Evolutionary conservation across 1,139 yeast species (phyloP).

Genomic region (Kurtzmaniella quercitrusa): DNA sequence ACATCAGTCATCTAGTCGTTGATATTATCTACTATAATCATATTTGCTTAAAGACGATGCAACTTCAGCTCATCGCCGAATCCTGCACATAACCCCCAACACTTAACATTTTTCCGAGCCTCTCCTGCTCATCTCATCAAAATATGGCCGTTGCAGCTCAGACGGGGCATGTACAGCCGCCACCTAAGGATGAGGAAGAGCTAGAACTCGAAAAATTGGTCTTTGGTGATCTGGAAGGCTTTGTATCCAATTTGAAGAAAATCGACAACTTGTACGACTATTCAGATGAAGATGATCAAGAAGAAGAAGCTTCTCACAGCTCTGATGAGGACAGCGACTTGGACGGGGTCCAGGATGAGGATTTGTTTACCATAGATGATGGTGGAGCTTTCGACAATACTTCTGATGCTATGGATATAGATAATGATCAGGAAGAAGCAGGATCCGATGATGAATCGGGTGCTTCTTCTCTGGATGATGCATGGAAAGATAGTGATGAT

Average conservation of each 20-base stretch:
- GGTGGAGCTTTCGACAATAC: conserved; percentile 33
- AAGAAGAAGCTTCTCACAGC: conserved; percentile 14
- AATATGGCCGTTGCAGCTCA: background rate
- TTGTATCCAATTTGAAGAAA: conserved; percentile 61
- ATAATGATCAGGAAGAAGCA: conserved; percentile 24
- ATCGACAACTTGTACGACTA: conserved; percentile 53
- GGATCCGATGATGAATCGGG: conserved; percentile 29
- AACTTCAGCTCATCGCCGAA: background rate
- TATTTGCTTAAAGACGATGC: no score
- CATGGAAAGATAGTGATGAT: conserved; percentile 94
- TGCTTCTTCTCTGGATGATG: conserved; percentile 37
- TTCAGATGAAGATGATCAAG: conserved; percentile 42
- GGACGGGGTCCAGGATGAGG: conserved; percentile 51
- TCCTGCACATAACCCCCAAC: background rate
- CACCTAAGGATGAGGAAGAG: conserved; percentile 84
- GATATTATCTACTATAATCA: no score
- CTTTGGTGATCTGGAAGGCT: conserved; percentile 84
- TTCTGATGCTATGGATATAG: conserved; percentile 37
- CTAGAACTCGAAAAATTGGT: conserved; percentile 73
- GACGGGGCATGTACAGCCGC: conserved; percentile 18
- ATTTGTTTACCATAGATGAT: conserved; percentile 63
- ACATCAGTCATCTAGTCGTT: no score
- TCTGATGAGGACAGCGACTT: conserved; percentile 24
- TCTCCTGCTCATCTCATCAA: background rate
- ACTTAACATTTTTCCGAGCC: background rate